Evolutionary conservation across 2,329 filamentous ascomycete genomes (phyloP).

Genomic region (Diaporthe helianthi): DNA sequence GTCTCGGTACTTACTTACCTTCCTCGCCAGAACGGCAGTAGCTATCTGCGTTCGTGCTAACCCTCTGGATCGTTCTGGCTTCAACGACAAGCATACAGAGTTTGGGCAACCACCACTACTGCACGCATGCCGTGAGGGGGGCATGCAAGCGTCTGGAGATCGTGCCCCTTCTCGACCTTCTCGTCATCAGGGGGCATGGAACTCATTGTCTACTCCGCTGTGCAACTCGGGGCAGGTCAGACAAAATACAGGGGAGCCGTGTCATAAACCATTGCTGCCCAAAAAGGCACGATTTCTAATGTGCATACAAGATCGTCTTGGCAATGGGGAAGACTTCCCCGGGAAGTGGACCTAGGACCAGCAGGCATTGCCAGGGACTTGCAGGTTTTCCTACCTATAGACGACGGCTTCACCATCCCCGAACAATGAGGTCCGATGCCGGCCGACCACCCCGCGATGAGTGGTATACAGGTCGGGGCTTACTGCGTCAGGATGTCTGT

Average conservation of each 20-base stretch:
- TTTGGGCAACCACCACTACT: constrained; percentile 5
- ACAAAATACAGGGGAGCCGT: too few relatives aligned
- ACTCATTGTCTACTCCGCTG: background rate
- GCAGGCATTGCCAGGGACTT: background rate
- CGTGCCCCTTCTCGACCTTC: background rate
- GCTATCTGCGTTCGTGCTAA: background rate
- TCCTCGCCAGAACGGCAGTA: background rate
- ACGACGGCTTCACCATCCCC: background rate
- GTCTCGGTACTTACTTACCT: background rate
- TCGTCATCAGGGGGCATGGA: background rate
- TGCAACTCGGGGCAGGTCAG: background rate
- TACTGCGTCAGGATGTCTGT: background rate
- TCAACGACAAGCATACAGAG: background rate
- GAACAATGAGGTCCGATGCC: constrained; percentile 13
- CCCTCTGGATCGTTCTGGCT: background rate
- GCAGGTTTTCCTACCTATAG: background rate
- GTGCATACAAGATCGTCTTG: background rate
- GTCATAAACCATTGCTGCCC: background rate
- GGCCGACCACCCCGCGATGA: background rate
- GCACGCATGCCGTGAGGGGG: background rate
- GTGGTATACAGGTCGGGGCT: background rate
- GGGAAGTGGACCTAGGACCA: background rate
- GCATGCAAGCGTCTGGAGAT: background rate
- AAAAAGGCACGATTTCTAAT: background rate
- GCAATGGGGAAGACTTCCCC: too few relatives aligned